phyloP scores from a whole-genome alignment of 176 grass and related monocot species.

The Phoenix roebelenii region DNA sequence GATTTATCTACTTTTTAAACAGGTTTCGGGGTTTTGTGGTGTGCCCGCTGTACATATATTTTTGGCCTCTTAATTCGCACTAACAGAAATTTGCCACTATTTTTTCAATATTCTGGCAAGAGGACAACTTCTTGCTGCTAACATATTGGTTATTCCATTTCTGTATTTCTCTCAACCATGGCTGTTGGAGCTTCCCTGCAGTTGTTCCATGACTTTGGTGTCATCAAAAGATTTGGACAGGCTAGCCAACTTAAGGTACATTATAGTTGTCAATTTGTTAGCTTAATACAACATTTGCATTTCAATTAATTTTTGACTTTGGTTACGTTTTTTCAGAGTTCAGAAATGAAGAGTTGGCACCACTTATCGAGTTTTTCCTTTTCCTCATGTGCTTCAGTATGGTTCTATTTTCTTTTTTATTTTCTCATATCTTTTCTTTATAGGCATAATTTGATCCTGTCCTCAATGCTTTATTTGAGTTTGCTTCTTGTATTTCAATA shows the following conservation, averaged over 20 bases:
- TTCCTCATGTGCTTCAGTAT: constrained; percentile 41
- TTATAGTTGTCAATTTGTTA: background rate
- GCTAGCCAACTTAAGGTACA: constrained; percentile 48
- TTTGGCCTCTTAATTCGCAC: too few species aligned
- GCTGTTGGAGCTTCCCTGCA: constrained; percentile 53
- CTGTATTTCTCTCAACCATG: constrained; percentile 30
- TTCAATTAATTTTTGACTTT: constrained; percentile 16
- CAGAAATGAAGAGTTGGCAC: constrained; percentile 46
- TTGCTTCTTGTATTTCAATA: too few species aligned
- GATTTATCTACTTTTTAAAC: too few species aligned
- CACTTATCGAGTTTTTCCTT: constrained; percentile 34
- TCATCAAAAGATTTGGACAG: constrained; percentile 27
- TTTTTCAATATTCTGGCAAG: too few species aligned
- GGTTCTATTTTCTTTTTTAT: constrained; percentile 5
- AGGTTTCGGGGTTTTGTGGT: too few species aligned
- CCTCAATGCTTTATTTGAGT: too few species aligned
- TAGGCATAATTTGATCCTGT: background rate
- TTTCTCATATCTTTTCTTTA: constrained; percentile 3
- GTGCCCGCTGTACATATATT: too few species aligned
- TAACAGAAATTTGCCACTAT: too few species aligned
- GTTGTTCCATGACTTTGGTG: constrained; percentile 41
- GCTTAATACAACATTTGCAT: constrained; percentile 9
- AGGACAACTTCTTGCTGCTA: too few species aligned
- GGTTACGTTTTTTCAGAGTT: constrained; percentile 28
- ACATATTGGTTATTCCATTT: too few species aligned